phyloP scores from a whole-genome alignment of 768 basidiomycete species.

The Podaxis carcinomalis region DNA sequence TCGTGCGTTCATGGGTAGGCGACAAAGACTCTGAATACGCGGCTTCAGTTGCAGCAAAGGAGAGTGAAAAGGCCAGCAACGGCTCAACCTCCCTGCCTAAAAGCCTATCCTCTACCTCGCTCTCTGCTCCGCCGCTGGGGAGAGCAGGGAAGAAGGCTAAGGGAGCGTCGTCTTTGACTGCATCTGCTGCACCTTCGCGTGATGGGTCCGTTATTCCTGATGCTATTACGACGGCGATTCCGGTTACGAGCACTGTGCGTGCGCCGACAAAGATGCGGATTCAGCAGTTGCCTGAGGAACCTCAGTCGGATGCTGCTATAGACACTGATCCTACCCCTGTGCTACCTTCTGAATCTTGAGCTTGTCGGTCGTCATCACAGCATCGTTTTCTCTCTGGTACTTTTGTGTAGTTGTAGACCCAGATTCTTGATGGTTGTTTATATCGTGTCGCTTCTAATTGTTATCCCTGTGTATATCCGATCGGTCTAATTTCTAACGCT shows the following conservation, averaged over 20 bases:
- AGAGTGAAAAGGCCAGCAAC: slow-evolving; percentile 23
- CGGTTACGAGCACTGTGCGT: slow-evolving; percentile 32
- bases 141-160: slow-evolving; percentile 41
- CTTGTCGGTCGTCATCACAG: background rate
- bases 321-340: slow-evolving; percentile 22
- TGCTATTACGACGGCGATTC: slow-evolving; percentile 27
- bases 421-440: background rate
- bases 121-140: slow-evolving; percentile 41
- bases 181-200: slow-evolving; percentile 52
- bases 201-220: slow-evolving; percentile 52
- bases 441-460: background rate
- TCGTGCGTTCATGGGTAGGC: slow-evolving; percentile 77
- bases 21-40: slow-evolving; percentile 73
- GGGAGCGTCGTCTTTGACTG: slow-evolving; percentile 35
- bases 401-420: background rate
- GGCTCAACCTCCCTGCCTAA: slow-evolving; percentile 30
- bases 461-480: slow-evolving; percentile 2
- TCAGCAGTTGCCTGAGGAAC: slow-evolving; percentile 49
- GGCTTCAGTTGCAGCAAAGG: slow-evolving; percentile 26
- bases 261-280: slow-evolving; percentile 68
- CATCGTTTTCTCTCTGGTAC: background rate
- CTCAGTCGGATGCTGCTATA: slow-evolving; percentile 41
- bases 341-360: slow-evolving; percentile 6
- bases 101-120: slow-evolving; percentile 29
- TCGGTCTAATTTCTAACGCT: background rate